These are phyloP conservation scores for Coniosporium tulheliwenetii DNA, from an alignment of 2,329 filamentous ascomycete species.

Conservation along the genomic window DNA sequence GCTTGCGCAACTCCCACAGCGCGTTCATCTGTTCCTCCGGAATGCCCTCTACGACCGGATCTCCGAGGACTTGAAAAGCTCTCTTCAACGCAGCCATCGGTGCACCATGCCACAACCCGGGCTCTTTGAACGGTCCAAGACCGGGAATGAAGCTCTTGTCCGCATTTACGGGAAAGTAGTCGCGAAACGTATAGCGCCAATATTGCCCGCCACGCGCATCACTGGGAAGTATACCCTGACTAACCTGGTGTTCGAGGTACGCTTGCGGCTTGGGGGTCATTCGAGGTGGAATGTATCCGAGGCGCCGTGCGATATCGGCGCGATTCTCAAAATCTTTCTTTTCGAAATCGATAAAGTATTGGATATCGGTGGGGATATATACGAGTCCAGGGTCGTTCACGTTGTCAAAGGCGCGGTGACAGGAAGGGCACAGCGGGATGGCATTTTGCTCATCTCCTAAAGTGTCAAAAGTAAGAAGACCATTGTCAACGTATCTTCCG, in stretches of 20 bases:
- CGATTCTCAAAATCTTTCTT: conserved; percentile 1
- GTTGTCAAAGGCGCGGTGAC: conserved; percentile 1
- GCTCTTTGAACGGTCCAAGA: not conserved
- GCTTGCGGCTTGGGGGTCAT: conserved; percentile 1
- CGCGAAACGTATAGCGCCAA: too few relatives aligned
- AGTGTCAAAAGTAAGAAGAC: conserved; percentile 2
- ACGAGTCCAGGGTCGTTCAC: conserved; percentile 1
- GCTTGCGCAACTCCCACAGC: too few relatives aligned
- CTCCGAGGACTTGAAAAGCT: too few relatives aligned
- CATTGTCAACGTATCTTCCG: not conserved
- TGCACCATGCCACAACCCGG: not conserved
- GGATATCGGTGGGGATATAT: conserved; percentile 1
- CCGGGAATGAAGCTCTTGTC: not conserved
- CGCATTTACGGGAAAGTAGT: not conserved
- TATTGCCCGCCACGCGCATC: too few relatives aligned
- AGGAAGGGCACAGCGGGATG: conserved; percentile 1
- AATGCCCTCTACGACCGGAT: too few relatives aligned
- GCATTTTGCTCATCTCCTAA: not conserved
- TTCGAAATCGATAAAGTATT: too few relatives aligned
- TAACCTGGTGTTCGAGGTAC: too few relatives aligned
- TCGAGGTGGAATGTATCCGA: not conserved
- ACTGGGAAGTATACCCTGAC: too few relatives aligned
- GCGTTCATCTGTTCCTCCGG: too few relatives aligned
- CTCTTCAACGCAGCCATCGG: too few relatives aligned
- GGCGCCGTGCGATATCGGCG: not conserved